Conservation (phyloP, 2,329 filamentous ascomycete genomes). For the Penicillium sp. region DNA sequence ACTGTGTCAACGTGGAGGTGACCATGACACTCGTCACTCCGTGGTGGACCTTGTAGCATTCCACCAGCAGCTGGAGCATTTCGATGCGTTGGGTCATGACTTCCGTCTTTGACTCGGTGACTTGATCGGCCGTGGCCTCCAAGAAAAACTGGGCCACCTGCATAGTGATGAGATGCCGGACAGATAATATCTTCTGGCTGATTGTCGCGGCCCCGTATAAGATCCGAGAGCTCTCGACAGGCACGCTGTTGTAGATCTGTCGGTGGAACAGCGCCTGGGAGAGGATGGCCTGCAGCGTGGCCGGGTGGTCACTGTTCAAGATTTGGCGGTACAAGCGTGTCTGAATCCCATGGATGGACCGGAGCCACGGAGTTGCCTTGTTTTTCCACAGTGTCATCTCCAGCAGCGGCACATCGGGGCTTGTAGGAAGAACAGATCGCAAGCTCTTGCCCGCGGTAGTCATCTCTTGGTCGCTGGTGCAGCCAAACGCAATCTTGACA, state of each 20-base stretch:
- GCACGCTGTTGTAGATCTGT: slow-evolving; percentile 27
- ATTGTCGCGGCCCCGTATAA: slow-evolving; percentile 51
- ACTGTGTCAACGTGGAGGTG: slow-evolving; percentile 30
- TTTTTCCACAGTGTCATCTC: slow-evolving; percentile 55
- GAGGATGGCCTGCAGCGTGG: slow-evolving; percentile 56
- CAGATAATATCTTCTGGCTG: slow-evolving; percentile 43
- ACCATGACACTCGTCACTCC: slow-evolving; percentile 39
- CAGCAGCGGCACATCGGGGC: slow-evolving; percentile 49
- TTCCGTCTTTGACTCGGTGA: slow-evolving; percentile 33
- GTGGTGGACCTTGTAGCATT: slow-evolving; percentile 54
- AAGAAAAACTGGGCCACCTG: slow-evolving; percentile 52
- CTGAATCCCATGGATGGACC: slow-evolving; percentile 31
- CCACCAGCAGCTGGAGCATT: slow-evolving; percentile 52
- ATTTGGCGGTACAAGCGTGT: slow-evolving; percentile 37
- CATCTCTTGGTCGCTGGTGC: slow-evolving; percentile 41
- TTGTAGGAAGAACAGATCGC: slow-evolving; percentile 52
- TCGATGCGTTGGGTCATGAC: slow-evolving; percentile 47
- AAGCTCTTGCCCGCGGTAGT: slow-evolving; percentile 50
- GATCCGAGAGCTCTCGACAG: slow-evolving; percentile 37
- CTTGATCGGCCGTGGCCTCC: slow-evolving; percentile 44
- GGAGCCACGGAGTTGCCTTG: slow-evolving; percentile 33
- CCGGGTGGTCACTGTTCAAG: slow-evolving; percentile 43
- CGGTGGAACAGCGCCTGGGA: slow-evolving; percentile 51
- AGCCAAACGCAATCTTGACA: slow-evolving; percentile 48
- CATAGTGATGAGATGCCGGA: slow-evolving; percentile 51